Evolutionary conservation across 2,329 filamentous ascomycete genomes (phyloP), one percentile per base, ranked within the genome.

Genomic region (Rhynchosporium agropyri): DNA sequence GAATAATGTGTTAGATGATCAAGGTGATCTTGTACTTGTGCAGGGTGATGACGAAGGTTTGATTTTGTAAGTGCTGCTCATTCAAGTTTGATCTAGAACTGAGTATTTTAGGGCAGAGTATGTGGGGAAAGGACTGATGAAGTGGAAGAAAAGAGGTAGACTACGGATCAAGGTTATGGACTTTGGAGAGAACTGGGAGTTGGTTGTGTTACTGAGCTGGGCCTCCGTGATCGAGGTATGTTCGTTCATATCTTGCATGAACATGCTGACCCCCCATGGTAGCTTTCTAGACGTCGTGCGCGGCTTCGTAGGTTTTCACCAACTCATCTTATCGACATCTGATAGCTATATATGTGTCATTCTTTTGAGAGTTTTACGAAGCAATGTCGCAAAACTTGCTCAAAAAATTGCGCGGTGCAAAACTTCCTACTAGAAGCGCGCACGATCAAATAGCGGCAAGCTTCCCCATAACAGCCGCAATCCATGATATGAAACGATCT

Each of bases 71-170:
- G 50, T 40, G 15, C 1, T 7, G n/a, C 8, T 26, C n/a, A 9
- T 12, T n/a, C 4, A 3, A 8, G 4, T 40, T 12, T 26, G 4
- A 3, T 10, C 12, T 8, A 3, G 31, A 3, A n/a, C 50, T 53
- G 31, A 53, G 26, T 38, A 26, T 20, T 38, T 3, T n/a, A 53
- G 50, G n/a, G 64, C 63, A 3, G 69, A 70, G 54, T 70, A 70
- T 63, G 29, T 67, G 12, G 69, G 67, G 10, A 68, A 67, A 42
- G 69, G 69, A 0, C 13, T 69, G 15, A 56, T 70, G 56, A 70
- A 70, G 59, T 69, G 67, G 69, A 70, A 70, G 63, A 70, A 70
- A 60, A 64, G 68, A 38, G 68, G 68, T 3, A 46, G 64, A 33
- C 46, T 70, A 42, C 45, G 68, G 57, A 63, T 70, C 10, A 63